Evolutionary conservation across 2,329 filamentous ascomycete genomes (phyloP).

Genomic region (Pestalotiopsis sp.): DNA sequence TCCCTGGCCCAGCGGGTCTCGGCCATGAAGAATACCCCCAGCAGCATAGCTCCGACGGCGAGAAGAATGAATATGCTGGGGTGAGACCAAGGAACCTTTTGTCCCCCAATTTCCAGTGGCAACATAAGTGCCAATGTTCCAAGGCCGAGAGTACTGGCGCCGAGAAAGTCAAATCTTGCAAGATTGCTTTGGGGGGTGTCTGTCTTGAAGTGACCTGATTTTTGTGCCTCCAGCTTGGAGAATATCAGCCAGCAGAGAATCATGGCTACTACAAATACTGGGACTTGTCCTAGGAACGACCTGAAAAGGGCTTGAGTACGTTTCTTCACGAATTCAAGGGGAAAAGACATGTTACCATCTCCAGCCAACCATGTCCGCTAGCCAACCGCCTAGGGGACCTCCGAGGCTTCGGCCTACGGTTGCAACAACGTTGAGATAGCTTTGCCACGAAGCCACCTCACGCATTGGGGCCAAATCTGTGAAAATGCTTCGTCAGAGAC

Average conservation of each 20-base stretch:
- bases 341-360: conserved; percentile 38
- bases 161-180: not conserved
- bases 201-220: not conserved
- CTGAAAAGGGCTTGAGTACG: conserved; percentile 24
- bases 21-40: not conserved
- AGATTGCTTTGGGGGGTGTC: not conserved
- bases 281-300: conserved; percentile 62
- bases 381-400: conserved; percentile 59
- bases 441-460: conserved; percentile 56
- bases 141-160: not conserved
- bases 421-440: conserved; percentile 54
- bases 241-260: conserved; percentile 39
- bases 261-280: conserved; percentile 54
- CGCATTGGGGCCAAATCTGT: conserved; percentile 53
- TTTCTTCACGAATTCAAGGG: not conserved
- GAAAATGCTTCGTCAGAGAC: not conserved
- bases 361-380: conserved; percentile 69
- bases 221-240: not conserved
- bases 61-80: not conserved
- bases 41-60: not conserved
- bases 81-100: not conserved
- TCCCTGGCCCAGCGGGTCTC: not conserved
- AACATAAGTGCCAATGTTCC: not conserved
- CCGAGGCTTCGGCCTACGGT: conserved; percentile 55
- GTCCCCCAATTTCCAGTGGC: not conserved